Conservation (phyloP, 2,329 filamentous ascomycete species). For the Fusarium tricinctum region DNA sequence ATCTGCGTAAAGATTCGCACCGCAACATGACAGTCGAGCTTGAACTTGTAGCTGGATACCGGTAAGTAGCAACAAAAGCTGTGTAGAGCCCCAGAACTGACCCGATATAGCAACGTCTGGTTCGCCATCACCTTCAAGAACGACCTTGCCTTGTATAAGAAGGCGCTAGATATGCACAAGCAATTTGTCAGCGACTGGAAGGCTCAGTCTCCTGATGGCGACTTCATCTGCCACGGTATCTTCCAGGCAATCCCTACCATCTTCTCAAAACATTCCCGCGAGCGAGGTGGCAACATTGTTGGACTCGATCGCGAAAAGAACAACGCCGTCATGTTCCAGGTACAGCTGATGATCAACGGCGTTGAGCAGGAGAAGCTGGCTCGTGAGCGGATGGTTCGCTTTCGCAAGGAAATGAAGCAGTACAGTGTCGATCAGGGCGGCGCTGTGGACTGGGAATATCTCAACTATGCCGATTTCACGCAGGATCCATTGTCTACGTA, state of each 20-base stretch:
- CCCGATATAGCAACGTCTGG: constrained; percentile 1
- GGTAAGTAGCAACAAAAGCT: background rate
- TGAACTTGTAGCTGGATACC: constrained; percentile 19
- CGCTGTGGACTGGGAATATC: constrained; percentile 23
- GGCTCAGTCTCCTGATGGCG: constrained; percentile 7
- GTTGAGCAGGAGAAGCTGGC: constrained; percentile 21
- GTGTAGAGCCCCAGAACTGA: rapidly evolving
- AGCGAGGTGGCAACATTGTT: constrained; percentile 15
- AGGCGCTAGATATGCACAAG: constrained; percentile 12
- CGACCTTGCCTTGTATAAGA: constrained; percentile 11
- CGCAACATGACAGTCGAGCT: constrained; percentile 27
- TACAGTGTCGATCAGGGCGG: constrained; percentile 6
- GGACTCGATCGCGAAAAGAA: constrained; percentile 20
- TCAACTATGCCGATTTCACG: constrained; percentile 22
- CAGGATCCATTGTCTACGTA: constrained; percentile 23
- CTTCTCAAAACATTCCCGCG: constrained; percentile 21
- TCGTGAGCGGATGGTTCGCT: constrained; percentile 21
- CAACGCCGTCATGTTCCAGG: constrained; percentile 23
- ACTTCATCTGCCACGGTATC: constrained; percentile 24
- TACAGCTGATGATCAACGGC: constrained; percentile 20
- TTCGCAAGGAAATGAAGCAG: constrained; percentile 14
- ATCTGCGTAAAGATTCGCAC: constrained; percentile 19
- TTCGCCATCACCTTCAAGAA: constrained; percentile 27
- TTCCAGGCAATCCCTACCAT: constrained; percentile 24
- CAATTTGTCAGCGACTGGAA: constrained; percentile 24